phyloP scores from a whole-genome alignment of 2,329 filamentous ascomycete genomes.

The Cladobotryum protrusum region DNA sequence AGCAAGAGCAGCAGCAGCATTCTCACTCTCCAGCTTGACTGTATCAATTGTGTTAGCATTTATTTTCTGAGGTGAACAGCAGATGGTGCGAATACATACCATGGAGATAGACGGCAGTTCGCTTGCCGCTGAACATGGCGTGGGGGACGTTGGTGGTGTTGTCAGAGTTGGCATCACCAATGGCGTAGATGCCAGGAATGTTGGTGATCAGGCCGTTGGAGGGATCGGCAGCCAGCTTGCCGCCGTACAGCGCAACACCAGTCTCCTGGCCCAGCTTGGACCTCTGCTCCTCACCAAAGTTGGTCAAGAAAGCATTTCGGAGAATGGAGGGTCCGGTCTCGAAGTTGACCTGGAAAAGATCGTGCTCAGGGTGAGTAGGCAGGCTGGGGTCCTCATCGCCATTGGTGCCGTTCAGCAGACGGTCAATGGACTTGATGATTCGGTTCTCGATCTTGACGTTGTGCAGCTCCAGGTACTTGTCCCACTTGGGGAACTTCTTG shows the following conservation, averaged over 20 bases:
- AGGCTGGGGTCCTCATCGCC: slow-evolving; percentile 34
- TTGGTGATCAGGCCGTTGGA: slow-evolving; percentile 44
- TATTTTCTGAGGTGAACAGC: background rate
- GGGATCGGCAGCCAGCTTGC: slow-evolving; percentile 37
- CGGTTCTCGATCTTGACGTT: slow-evolving; percentile 51
- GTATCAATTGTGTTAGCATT: slow-evolving; percentile 5
- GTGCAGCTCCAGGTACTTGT: slow-evolving; percentile 42
- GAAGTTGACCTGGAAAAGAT: slow-evolving; percentile 51
- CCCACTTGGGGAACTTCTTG: slow-evolving; percentile 39
- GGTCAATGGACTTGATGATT: slow-evolving; percentile 42
- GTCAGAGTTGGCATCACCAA: slow-evolving; percentile 56
- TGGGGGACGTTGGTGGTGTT: slow-evolving; percentile 56
- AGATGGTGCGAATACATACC: slow-evolving; percentile 33
- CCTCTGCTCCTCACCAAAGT: slow-evolving; percentile 40
- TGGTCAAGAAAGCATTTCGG: slow-evolving; percentile 47
- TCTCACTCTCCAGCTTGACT: slow-evolving; percentile 39
- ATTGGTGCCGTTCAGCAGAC: slow-evolving; percentile 35
- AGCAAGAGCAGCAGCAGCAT: slow-evolving; percentile 28
- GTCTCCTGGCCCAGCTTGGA: slow-evolving; percentile 41
- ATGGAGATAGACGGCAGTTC: slow-evolving; percentile 50
- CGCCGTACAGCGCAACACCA: slow-evolving; percentile 39
- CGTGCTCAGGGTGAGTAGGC: slow-evolving; percentile 41
- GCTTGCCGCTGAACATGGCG: slow-evolving; percentile 54
- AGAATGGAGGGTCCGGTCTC: slow-evolving; percentile 36
- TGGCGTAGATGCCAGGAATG: slow-evolving; percentile 47